Percentiles rank a stretch among this genome's conserved stretches.
phyloP scores from a whole-genome alignment of 176 grass and related monocot genomes.

The Dactylis glomerata region DNA sequence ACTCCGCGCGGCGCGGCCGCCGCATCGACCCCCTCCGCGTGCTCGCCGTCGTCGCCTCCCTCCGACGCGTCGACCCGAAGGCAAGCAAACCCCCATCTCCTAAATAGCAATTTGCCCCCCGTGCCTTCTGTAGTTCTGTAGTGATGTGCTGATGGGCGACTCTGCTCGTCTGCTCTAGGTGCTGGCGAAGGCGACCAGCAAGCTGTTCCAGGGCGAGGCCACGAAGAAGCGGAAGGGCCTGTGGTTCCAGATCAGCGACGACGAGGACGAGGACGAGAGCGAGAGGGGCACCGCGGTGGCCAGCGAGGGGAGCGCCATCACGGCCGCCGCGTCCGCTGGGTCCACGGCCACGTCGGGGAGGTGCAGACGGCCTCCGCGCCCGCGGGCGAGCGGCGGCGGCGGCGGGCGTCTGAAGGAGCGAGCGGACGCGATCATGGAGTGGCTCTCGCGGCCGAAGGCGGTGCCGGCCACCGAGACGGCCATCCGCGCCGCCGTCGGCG shows the following conservation, averaged over 20 bases:
- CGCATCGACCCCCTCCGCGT: conserved; percentile 39
- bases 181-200: conserved; percentile 31
- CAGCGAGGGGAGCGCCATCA: conserved; percentile 50
- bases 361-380: background rate
- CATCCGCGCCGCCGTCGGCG: conserved; percentile 40
- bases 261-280: conserved; percentile 17
- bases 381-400: background rate
- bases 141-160: background rate
- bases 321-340: conserved; percentile 23
- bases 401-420: background rate
- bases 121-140: background rate
- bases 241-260: conserved; percentile 31
- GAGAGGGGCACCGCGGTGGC: conserved; percentile 34
- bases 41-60: conserved; percentile 42
- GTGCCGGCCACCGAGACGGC: conserved; percentile 36
- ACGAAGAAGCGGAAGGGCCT: conserved; percentile 48
- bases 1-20: conserved; percentile 26
- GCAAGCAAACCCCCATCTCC: background rate
- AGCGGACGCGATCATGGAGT: conserved; percentile 33
- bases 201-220: background rate
- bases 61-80: conserved; percentile 43
- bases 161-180: conserved; percentile 29
- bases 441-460: conserved; percentile 27
- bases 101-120: background rate
- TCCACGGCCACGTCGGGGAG: conserved; percentile 49